These are phyloP conservation scores for Oenanthe sinensis DNA, from an alignment of 129 eudicot genomes.

Conservation along the genomic window DNA sequence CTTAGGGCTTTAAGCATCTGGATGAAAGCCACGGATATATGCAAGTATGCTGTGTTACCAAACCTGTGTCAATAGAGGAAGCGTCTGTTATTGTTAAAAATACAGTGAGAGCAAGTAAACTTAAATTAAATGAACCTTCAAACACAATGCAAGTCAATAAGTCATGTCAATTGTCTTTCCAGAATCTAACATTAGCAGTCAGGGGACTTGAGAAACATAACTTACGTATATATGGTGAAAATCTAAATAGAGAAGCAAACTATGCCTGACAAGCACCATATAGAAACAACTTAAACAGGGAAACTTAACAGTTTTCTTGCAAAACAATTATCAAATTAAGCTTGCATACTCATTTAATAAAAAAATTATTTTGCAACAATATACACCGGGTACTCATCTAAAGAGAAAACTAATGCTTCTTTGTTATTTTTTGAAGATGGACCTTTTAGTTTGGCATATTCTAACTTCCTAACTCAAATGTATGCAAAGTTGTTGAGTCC, in stretches of 20 bases:
- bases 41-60: constrained; percentile 97
- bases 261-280: neutral
- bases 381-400: neutral
- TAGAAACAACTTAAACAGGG: neutral
- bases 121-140: neutral
- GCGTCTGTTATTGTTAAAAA: neutral
- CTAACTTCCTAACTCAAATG: neutral
- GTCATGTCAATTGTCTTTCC: neutral
- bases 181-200: neutral
- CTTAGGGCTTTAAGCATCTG: constrained; percentile 99
- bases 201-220: neutral
- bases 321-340: neutral
- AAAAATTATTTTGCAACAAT: neutral
- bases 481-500: neutral
- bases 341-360: neutral
- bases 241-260: neutral
- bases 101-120: neutral
- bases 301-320: neutral
- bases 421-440: neutral
- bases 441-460: neutral
- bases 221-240: too few relatives aligned
- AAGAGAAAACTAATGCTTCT: neutral
- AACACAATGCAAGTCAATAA: neutral
- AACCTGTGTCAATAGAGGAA: constrained; percentile 48
- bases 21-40: constrained; percentile 95